Evolutionary conservation across 2,329 filamentous ascomycete species (phyloP).

Genomic region (Fusarium sp.): DNA sequence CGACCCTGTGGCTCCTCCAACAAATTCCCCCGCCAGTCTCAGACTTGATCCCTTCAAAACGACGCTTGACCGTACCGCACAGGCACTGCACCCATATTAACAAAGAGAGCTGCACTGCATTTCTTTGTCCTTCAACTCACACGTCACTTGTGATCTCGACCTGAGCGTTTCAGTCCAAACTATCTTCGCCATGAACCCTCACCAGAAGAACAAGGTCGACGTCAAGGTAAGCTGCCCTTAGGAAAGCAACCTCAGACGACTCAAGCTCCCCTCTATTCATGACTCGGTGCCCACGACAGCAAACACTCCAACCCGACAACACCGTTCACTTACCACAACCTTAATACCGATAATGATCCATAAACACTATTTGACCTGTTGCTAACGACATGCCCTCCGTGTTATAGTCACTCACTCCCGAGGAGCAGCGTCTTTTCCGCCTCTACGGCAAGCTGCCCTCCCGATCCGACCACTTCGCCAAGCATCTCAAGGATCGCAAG

Average conservation of each 20-base stretch:
- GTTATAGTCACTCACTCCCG: constrained; percentile 83
- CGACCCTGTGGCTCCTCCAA: constrained; percentile 40
- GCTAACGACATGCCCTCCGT: constrained; percentile 35
- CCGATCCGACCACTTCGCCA: constrained; percentile 95
- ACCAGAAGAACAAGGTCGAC: constrained; percentile 98
- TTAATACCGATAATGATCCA: background rate
- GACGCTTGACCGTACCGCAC: constrained; percentile 19
- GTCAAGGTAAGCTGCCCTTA: constrained; percentile 76
- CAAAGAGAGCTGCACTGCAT: constrained; percentile 9
- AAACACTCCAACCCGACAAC: background rate
- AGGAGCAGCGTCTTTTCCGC: constrained; percentile 96
- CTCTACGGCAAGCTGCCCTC: constrained; percentile 98
- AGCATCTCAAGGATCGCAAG: constrained; percentile 99
- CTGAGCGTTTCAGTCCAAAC: constrained; percentile 5
- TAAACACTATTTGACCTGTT: background rate
- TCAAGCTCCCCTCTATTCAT: constrained; percentile 25
- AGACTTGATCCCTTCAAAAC: constrained; percentile 39
- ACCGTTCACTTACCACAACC: background rate
- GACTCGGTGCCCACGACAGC: constrained; percentile 22
- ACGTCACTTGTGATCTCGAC: constrained; percentile 1
- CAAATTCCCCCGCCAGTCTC: constrained; percentile 38
- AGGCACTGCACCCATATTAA: background rate
- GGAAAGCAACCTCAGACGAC: constrained; percentile 31
- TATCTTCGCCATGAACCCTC: constrained; percentile 80
- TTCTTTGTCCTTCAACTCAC: constrained; percentile 1